These are phyloP conservation scores for Aspergillus nanangensis DNA, from an alignment of 495 filamentous ascomycete genomes.

Conservation along the genomic window DNA sequence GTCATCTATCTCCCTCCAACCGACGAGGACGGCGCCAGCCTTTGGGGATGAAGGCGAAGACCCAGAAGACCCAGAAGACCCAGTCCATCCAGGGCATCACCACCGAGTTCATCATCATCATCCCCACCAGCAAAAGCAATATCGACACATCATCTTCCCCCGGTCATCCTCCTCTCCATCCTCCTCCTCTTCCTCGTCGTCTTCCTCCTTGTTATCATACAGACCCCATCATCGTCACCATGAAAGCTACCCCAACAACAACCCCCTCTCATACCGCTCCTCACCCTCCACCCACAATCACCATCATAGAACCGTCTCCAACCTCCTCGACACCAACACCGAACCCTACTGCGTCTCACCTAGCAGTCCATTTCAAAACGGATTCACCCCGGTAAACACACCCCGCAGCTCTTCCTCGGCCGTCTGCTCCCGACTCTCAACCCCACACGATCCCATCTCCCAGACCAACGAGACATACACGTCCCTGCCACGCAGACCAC, in stretches of 20 bases:
- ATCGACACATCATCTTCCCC: too few species aligned
- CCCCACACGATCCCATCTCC: constrained; percentile 10
- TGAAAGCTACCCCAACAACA: constrained; percentile 17
- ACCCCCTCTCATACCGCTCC: constrained; percentile 17
- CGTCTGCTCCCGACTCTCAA: constrained; percentile 1
- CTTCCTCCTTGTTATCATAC: too few species aligned
- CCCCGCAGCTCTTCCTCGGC: constrained; percentile 23
- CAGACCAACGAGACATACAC: neutral
- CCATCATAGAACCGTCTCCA: constrained; percentile 1
- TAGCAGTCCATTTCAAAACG: constrained; percentile 16
- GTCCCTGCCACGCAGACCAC: neutral
- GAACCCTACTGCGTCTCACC: constrained; percentile 27
- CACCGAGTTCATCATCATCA: neutral
- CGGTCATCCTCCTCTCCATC: too few species aligned
- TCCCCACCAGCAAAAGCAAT: too few species aligned
- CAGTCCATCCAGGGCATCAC: neutral
- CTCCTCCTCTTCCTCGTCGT: too few species aligned
- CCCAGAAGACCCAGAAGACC: too few species aligned
- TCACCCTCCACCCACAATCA: constrained; percentile 11
- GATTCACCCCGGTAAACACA: constrained; percentile 32
- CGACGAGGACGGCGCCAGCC: too few species aligned
- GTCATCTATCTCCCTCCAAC: neutral
- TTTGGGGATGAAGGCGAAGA: too few species aligned
- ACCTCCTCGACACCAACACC: constrained; percentile 1
- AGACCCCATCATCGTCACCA: constrained; percentile 10